These are phyloP conservation scores for Collybia sordida DNA, from an alignment of 768 basidiomycete genomes.

Conservation along the genomic window DNA sequence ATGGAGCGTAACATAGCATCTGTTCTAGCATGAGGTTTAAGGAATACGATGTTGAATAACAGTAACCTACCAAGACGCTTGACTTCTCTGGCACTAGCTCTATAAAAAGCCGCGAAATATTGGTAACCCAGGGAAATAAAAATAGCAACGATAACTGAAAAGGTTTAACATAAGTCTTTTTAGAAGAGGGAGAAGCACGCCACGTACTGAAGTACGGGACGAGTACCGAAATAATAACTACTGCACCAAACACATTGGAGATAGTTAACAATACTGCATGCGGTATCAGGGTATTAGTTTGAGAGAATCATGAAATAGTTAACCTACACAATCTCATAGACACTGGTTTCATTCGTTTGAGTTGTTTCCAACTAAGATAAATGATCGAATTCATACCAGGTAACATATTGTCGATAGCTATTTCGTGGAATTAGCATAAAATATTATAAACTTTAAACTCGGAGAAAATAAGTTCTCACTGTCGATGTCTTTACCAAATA, in stretches of 20 bases:
- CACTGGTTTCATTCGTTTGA: constrained; percentile 27
- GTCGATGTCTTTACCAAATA: constrained; percentile 69
- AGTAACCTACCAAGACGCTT: constrained; percentile 42
- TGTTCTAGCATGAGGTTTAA: constrained; percentile 13
- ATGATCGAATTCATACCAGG: constrained; percentile 35
- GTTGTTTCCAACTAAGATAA: too few relatives aligned
- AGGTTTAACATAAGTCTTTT: not conserved
- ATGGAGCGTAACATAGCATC: constrained; percentile 74
- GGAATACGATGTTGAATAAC: not conserved
- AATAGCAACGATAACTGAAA: constrained; percentile 50
- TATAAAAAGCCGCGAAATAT: constrained; percentile 69
- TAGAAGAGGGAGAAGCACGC: not conserved
- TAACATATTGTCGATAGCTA: constrained; percentile 62
- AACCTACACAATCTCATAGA: constrained; percentile 57
- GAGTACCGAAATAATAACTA: constrained; percentile 56
- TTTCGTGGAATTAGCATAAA: not conserved
- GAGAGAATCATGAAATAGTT: too few relatives aligned
- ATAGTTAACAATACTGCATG: constrained; percentile 47
- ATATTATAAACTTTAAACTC: not conserved
- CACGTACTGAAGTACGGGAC: constrained; percentile 62
- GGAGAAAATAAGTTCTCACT: constrained; percentile 30
- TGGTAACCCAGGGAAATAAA: constrained; percentile 59
- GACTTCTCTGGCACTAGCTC: constrained; percentile 69
- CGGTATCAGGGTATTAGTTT: too few relatives aligned
- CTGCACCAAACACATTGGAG: constrained; percentile 47